Evolutionary conservation across 2,329 filamentous ascomycete species (phyloP), one percentile per base, ranked within the genome.

Genomic region (Seiridium cupressi): DNA sequence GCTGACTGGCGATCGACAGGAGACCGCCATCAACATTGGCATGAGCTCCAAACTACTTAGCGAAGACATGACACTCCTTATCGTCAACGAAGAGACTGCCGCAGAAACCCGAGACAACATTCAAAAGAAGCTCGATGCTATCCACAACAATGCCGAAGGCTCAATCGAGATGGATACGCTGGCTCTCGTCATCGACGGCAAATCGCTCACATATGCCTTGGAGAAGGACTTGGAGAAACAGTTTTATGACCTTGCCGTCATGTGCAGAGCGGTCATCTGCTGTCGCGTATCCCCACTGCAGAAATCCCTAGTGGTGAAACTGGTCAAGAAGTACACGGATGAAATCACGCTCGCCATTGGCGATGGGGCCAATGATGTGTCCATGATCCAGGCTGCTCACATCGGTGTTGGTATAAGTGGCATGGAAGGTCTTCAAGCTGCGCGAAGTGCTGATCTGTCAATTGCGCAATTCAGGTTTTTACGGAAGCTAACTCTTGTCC

Each of bases 41-140:
- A 99, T 99, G 95, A 97, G 93, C 74, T 99, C 95, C 79, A 98
- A 98, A 78, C 84, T 99, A 55, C 92, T 99, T 62, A 97, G 93
- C 66, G 95, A 99, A 76, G 96, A 99, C 69, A 99, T 99, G 95
- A 97, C 95, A 71, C 84, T 99, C 9, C 80, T 99, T 58, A 97
- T 99, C 68, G 85, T 99, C 70, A 99, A 99, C 70, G 95, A 99
- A 72, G 93, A 98, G 68, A 84, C 80, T 54, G 84, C 92, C 11
- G 81, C 83, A 42, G 91, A 87, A 4, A 98, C 95, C 3, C 84
- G 91, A 55, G 90, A 95, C 70, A 98, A 97, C 69, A 80, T 99
- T 34, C 86, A 91, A 66, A 98, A 97, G 82, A 99, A 99, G 73
- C 82, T 96, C 11, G 91, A 96, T 61, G 94, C 94, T 5, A 92